Evolutionary conservation across 116 monocot species (phyloP).

Genomic region (Iris pallida): DNA sequence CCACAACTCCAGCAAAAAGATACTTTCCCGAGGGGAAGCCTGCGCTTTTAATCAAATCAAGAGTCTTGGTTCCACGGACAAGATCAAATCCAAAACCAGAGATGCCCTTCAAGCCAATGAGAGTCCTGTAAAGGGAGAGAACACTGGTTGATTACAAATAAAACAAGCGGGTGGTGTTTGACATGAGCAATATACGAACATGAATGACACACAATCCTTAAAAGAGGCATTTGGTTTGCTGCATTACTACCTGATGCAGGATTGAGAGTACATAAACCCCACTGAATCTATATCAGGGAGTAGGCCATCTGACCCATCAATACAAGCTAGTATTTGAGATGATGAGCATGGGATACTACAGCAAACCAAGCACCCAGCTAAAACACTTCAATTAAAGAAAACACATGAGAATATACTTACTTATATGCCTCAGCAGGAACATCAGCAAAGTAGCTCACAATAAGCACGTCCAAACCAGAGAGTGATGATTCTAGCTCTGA

Average conservation of each 20-base stretch:
- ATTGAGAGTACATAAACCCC: too few relatives aligned
- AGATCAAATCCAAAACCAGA: conserved; percentile 54
- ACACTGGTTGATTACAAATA: neutral
- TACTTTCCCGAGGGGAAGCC: conserved; percentile 41
- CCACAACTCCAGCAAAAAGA: conserved; percentile 52
- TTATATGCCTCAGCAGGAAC: conserved; percentile 58
- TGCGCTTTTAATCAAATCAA: conserved; percentile 40
- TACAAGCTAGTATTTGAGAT: too few relatives aligned
- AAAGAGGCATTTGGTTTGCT: too few relatives aligned
- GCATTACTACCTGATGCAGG: too few relatives aligned
- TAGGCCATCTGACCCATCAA: too few relatives aligned
- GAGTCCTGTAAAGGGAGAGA: conserved; percentile 24
- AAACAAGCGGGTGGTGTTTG: too few relatives aligned
- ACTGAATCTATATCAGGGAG: too few relatives aligned
- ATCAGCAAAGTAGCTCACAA: conserved; percentile 81
- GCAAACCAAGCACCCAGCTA: too few relatives aligned
- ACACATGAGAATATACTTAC: conserved; percentile 25
- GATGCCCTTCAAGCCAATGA: conserved; percentile 35
- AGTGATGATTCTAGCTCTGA: conserved; percentile 60
- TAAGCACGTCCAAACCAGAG: conserved; percentile 54
- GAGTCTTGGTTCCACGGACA: conserved; percentile 44
- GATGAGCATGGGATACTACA: too few relatives aligned
- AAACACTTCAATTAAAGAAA: neutral
- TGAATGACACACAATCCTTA: too few relatives aligned
- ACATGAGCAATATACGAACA: too few relatives aligned